These are phyloP conservation scores for Corylus americana DNA, from an alignment of 306 rosid species.

Conservation along the genomic window DNA sequence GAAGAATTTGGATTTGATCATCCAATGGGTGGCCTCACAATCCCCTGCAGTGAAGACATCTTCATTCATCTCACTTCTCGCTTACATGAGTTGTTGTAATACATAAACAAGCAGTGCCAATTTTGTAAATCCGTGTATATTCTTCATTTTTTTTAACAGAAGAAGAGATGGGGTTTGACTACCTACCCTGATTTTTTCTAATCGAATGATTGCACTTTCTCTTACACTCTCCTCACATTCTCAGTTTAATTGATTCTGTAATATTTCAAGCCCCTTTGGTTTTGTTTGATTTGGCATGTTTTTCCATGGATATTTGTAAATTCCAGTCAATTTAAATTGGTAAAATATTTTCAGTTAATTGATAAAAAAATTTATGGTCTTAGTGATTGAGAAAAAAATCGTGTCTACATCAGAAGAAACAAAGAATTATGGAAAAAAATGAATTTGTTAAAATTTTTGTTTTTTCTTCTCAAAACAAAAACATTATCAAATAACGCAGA, in stretches of 20 bases:
- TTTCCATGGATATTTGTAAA: too few species aligned
- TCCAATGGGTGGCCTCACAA: conserved; percentile 51
- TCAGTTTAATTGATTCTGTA: background rate
- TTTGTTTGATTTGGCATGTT: background rate
- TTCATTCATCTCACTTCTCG: conserved; percentile 38
- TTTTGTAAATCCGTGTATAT: background rate
- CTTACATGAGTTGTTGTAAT: conserved; percentile 10
- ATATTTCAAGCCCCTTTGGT: background rate
- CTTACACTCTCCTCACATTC: too few species aligned
- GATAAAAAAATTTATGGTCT: too few species aligned
- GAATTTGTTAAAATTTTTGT: too few species aligned
- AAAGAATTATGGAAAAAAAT: too few species aligned
- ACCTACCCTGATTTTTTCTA: background rate
- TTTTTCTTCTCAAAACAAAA: too few species aligned
- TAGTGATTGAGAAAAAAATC: too few species aligned
- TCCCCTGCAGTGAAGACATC: conserved; percentile 47
- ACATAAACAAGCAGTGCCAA: background rate
- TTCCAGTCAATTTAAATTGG: background rate
- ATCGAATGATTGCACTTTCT: too few species aligned
- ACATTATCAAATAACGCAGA: too few species aligned
- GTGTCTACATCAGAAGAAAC: too few species aligned
- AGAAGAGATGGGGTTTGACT: background rate
- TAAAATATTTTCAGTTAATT: too few species aligned
- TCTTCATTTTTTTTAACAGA: background rate
- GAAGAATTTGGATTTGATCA: conserved; percentile 52